A percentile compares a stretch with the other conserved stretches of the same genome.
Evolutionary conservation across 768 basidiomycete species (phyloP).

Genomic region (Neoboletus magnificus): DNA sequence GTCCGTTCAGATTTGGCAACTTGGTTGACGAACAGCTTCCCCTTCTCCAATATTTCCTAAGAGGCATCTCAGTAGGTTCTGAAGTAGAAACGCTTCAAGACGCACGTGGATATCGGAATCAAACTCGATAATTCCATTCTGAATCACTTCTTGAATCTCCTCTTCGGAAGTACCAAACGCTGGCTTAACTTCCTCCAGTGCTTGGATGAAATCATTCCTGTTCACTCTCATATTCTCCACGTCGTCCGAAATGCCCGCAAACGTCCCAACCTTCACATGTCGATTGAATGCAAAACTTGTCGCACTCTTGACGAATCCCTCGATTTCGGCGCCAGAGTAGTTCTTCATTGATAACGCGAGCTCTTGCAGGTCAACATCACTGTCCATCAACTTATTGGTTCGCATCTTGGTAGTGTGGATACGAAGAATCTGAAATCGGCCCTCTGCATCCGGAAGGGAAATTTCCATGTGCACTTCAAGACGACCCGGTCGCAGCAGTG

Average conservation of each 20-base stretch:
- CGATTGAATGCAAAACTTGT: constrained; percentile 97
- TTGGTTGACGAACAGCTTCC: constrained; percentile 88
- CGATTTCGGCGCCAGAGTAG: constrained; percentile 96
- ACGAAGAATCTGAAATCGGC: constrained; percentile 87
- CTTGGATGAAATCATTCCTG: constrained; percentile 80
- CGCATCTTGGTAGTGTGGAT: constrained; percentile 98
- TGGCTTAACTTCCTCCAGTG: constrained; percentile 91
- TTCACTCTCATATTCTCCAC: constrained; percentile 91
- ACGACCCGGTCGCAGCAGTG: constrained; percentile 93
- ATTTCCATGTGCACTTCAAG: constrained; percentile 99
- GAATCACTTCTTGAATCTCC: constrained; percentile 87
- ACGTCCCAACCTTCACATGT: constrained; percentile 96
- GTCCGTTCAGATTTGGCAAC: constrained; percentile 88
- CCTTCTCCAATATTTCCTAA: constrained; percentile 84
- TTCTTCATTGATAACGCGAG: constrained; percentile 89
- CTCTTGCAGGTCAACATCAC: constrained; percentile 78
- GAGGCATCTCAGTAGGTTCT: constrained; percentile 2
- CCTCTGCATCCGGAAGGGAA: constrained; percentile 90
- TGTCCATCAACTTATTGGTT: constrained; percentile 83
- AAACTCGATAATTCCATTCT: constrained; percentile 95
- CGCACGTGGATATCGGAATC: constrained; percentile 67
- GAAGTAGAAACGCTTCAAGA: constrained; percentile 1
- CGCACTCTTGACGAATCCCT: constrained; percentile 94
- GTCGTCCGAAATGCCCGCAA: constrained; percentile 95
- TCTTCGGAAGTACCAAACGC: constrained; percentile 98